phyloP scores from a whole-genome alignment of 768 basidiomycete species.

The Hygrocybe punicea region DNA sequence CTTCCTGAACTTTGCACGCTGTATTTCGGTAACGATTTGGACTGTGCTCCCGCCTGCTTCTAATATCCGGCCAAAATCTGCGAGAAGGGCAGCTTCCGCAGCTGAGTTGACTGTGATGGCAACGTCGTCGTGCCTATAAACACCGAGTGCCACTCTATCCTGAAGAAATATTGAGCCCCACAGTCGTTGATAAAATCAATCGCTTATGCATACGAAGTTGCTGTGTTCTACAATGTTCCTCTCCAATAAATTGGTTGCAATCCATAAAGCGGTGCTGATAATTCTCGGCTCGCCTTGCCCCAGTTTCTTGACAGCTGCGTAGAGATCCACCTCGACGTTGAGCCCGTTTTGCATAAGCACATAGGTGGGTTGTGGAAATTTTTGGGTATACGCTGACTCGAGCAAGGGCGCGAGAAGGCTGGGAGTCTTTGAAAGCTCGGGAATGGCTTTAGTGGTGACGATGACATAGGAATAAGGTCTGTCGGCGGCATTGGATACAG shows the following conservation, averaged over 20 bases:
- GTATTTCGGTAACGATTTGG: conserved; percentile 54
- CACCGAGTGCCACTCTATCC: conserved; percentile 53
- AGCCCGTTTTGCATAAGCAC: conserved; percentile 71
- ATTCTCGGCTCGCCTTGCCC: conserved; percentile 46
- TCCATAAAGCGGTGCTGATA: conserved; percentile 54
- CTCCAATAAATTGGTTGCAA: conserved; percentile 46
- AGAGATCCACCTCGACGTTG: conserved; percentile 64
- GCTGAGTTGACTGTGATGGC: conserved; percentile 41
- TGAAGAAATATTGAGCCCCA: conserved; percentile 17
- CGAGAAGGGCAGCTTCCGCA: conserved; percentile 40
- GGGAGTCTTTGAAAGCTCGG: conserved; percentile 59
- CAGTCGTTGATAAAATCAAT: neutral
- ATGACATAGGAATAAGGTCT: conserved; percentile 61
- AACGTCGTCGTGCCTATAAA: conserved; percentile 48
- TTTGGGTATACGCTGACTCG: conserved; percentile 43
- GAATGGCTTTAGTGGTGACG: conserved; percentile 67
- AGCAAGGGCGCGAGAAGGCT: conserved; percentile 56
- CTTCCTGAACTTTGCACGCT: conserved; percentile 58
- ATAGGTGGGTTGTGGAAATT: conserved; percentile 52
- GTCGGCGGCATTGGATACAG: conserved; percentile 59
- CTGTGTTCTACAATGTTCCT: conserved; percentile 52
- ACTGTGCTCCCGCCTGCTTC: conserved; percentile 46
- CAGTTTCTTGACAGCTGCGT: conserved; percentile 46
- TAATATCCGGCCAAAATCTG: conserved; percentile 46
- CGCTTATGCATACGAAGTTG: conserved; percentile 49